These are phyloP conservation scores for Stachybotrys chlorohalonatus DNA, from an alignment of 2,329 filamentous ascomycete genomes.

Conservation along the genomic window DNA sequence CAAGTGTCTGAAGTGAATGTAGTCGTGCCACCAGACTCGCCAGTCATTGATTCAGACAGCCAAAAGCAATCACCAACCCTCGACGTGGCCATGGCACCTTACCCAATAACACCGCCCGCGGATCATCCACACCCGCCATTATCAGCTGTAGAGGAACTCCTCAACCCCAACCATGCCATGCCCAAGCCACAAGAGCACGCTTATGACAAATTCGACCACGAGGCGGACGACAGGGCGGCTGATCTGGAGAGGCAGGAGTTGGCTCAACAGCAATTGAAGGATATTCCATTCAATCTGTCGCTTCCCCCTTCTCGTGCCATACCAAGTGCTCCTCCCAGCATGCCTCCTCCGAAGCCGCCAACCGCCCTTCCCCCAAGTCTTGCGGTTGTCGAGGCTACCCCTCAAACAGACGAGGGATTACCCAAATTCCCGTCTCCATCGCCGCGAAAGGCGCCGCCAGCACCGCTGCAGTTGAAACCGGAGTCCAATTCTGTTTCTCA, in stretches of 20 bases:
- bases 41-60: slow-evolving; percentile 39
- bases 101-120: slow-evolving; percentile 56
- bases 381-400: slow-evolving; percentile 32
- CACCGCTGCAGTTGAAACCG: slow-evolving; percentile 61
- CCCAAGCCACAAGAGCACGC: slow-evolving; percentile 53
- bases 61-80: slow-evolving; percentile 46
- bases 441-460: slow-evolving; percentile 73
- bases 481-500: slow-evolving; percentile 11
- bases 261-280: slow-evolving; percentile 30
- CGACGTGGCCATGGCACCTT: slow-evolving; percentile 49
- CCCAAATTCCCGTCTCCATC: slow-evolving; percentile 50
- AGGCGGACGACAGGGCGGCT: slow-evolving; percentile 40
- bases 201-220: slow-evolving; percentile 45
- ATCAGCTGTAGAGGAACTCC: slow-evolving; percentile 38
- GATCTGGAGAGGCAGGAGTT: slow-evolving; percentile 36
- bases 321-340: slow-evolving; percentile 41
- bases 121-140: slow-evolving; percentile 30
- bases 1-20: slow-evolving; percentile 9
- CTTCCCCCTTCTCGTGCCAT: slow-evolving; percentile 48
- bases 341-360: slow-evolving; percentile 42
- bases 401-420: slow-evolving; percentile 33
- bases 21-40: slow-evolving; percentile 30
- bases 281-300: slow-evolving; percentile 40
- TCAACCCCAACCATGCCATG: slow-evolving; percentile 51
- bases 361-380: slow-evolving; percentile 11